Base-by-base conservation (phyloP, 768 basidiomycete genomes). In the Pholiota microspora region DNA sequence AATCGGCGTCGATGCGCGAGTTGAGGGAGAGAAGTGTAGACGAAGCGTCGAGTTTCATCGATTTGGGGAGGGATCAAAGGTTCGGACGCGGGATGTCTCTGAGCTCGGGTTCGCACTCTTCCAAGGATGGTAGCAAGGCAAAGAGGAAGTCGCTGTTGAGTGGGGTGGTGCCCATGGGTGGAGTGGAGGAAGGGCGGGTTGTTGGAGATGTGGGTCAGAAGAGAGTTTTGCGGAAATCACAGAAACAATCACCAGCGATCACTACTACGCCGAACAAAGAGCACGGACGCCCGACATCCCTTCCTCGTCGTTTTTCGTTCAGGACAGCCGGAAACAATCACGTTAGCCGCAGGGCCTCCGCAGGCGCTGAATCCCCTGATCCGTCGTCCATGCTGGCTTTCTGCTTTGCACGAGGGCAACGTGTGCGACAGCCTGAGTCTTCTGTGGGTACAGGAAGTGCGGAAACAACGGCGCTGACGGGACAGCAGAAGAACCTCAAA, bases 401-500 rank as follows among this genome's bases (percentile, higher is more conserved):
- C 24, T 40, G 36, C n/a, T 31, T 46, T 16, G 49, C 35, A 6
- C 49, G 49, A 13, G 34, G 34, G 8, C 32, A 34, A 10, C 34
- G 34, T 15, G 34, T n/a, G 34, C 34, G 34, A 3, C 9, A 35
- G 13, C n/a, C 34, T 35, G 34, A n/a, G 13, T 35, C 34, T 10
- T 35, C 34, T 35, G 34, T 4, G n/a, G 34, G 13, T 6, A n/a
- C 34, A 35, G 34, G 47, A 10, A 4, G 21, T 5, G 13, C 5
- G 1, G 47, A 40, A 31, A 34, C 28, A 28, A 27, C 42, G 35
- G 58, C 49, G 12, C 42, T 49, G 8, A 55, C 54, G n/a, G 23
- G 57, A 35, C 55, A 59, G 23, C 54, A 65, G 59, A 55, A 55
- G 49, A 65, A 59, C 46, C 63, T 65, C 57, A 61, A 57, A 34